A percentile compares a stretch with the other conserved stretches of the same genome.
These are phyloP conservation scores for Yamadazyma triangularis DNA, from an alignment of 1,139 yeast species.

Conservation along the genomic window DNA sequence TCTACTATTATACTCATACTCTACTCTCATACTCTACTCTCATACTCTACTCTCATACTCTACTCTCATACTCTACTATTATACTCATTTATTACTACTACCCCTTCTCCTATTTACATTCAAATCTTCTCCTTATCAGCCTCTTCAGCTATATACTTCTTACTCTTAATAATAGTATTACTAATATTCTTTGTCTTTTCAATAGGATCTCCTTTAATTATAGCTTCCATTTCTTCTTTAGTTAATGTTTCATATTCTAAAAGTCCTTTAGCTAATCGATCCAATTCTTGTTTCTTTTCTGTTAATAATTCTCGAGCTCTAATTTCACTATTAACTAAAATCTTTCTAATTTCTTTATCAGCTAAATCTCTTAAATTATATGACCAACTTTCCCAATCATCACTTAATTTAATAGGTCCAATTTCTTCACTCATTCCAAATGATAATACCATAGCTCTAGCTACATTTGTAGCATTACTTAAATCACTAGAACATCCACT, in stretches of 20 bases:
- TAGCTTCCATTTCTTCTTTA: slow-evolving; percentile 82
- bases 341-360: slow-evolving; percentile 81
- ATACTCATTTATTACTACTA: too few species aligned
- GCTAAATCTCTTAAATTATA: slow-evolving; percentile 83
- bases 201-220: slow-evolving; percentile 73
- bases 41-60: too few species aligned
- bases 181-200: slow-evolving; percentile 63
- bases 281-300: slow-evolving; percentile 65
- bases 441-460: slow-evolving; percentile 94
- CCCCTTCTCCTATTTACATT: slow-evolving; percentile 1
- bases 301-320: slow-evolving; percentile 69
- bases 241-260: slow-evolving; percentile 94
- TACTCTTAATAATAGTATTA: slow-evolving; percentile 67
- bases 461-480: slow-evolving; percentile 84
- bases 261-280: slow-evolving; percentile 86
- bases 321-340: slow-evolving; percentile 69
- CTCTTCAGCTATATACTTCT: too few species aligned
- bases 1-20: too few species aligned
- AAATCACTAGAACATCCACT: slow-evolving; percentile 93
- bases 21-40: too few species aligned
- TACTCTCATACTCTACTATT: too few species aligned
- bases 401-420: slow-evolving; percentile 86
- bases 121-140: too few species aligned
- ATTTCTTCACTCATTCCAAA: slow-evolving; percentile 94
- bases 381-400: slow-evolving; percentile 94